A percentile compares a stretch with the other conserved stretches of the same genome.
Conservation (phyloP, 257 asterid genomes). For the Eustoma russellianum region DNA sequence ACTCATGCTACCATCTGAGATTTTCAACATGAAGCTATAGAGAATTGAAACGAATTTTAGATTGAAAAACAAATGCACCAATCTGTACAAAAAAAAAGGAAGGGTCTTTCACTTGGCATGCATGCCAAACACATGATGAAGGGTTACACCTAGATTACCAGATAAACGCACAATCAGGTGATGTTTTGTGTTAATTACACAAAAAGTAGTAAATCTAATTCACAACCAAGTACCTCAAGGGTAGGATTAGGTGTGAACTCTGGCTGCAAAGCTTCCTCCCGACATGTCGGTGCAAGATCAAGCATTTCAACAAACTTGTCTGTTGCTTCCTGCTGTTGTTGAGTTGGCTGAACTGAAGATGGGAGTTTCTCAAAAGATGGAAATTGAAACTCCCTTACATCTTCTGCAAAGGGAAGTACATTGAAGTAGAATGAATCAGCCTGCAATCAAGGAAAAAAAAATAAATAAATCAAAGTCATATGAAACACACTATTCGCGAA, state of each 20-base stretch:
- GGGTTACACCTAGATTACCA: not conserved
- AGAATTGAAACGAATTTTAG: too few relatives aligned
- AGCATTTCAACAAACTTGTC: conserved; percentile 84
- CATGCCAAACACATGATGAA: not conserved
- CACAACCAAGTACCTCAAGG: conserved; percentile 53
- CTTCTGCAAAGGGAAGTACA: conserved; percentile 96
- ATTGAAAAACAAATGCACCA: too few relatives aligned
- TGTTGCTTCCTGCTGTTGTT: conserved; percentile 75
- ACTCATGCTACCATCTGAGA: too few relatives aligned
- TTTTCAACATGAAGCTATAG: too few relatives aligned
- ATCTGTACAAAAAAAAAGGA: too few relatives aligned
- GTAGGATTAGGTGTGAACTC: conserved; percentile 83
- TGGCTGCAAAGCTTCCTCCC: conserved; percentile 73
- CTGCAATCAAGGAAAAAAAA: conserved; percentile 23
- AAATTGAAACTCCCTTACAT: conserved; percentile 90
- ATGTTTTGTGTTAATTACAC: too few relatives aligned
- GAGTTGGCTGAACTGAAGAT: conserved; percentile 69
- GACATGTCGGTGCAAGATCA: conserved; percentile 73
- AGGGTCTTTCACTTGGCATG: too few relatives aligned
- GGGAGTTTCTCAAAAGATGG: conserved; percentile 89
- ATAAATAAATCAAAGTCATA: conserved; percentile 1
- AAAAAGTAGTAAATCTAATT: too few relatives aligned
- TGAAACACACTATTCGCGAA: not conserved
- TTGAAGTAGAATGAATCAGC: conserved; percentile 95
- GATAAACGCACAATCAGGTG: too few relatives aligned